phyloP scores from a whole-genome alignment of 345 rosid genomes.

The Schrenkiella parvula region DNA sequence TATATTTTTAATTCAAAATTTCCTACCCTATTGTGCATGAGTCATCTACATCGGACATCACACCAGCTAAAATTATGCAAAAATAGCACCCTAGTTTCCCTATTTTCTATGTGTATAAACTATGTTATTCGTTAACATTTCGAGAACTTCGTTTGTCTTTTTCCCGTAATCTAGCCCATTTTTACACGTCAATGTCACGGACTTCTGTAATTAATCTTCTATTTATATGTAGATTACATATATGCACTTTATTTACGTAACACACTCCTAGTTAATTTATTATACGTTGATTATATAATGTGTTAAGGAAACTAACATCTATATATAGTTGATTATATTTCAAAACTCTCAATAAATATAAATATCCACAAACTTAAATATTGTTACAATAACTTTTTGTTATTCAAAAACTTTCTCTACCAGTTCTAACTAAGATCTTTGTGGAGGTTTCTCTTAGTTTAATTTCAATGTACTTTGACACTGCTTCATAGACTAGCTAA shows the following conservation, averaged over 20 bases:
- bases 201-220: not conserved
- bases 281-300: not conserved
- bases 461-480: not conserved
- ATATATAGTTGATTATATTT: too few relatives aligned
- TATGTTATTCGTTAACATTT: not conserved
- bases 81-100: not conserved
- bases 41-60: not conserved
- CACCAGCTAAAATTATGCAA: not conserved
- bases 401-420: not conserved
- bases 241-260: not conserved
- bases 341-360: too few relatives aligned
- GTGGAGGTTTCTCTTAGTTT: not conserved
- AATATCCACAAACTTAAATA: too few relatives aligned
- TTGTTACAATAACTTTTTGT: too few relatives aligned
- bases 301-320: too few relatives aligned
- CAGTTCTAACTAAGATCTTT: not conserved
- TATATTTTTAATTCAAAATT: not conserved
- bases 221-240: too few relatives aligned
- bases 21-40: not conserved
- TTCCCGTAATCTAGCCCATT: not conserved
- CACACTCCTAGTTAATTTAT: too few relatives aligned
- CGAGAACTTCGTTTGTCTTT: not conserved
- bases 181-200: constrained; percentile 3
- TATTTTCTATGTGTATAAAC: constrained; percentile 14
- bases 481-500: not conserved